Evolutionary conservation across 331 rosid genomes (phyloP).

Genomic region (Quercus tomentella): DNA sequence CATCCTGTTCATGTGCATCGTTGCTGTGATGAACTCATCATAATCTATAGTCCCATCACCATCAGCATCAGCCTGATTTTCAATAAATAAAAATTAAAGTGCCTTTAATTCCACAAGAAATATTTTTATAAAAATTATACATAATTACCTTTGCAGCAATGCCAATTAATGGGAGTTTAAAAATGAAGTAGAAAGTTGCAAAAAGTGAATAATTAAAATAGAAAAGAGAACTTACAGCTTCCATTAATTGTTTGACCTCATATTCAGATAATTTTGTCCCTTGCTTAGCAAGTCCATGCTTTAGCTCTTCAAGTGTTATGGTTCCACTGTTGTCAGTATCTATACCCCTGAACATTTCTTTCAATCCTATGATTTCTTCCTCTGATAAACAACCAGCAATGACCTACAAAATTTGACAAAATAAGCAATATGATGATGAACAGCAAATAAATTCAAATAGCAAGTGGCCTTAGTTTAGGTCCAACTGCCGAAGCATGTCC

Average conservation of each 20-base stretch:
- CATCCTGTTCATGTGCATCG: conserved; percentile 91
- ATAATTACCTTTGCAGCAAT: neutral
- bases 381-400: conserved; percentile 97
- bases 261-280: conserved; percentile 80
- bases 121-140: neutral
- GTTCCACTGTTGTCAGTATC: conserved; percentile 96
- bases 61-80: conserved; percentile 91
- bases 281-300: conserved; percentile 92
- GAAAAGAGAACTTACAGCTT: conserved; percentile 60
- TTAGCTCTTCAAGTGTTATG: conserved; percentile 94
- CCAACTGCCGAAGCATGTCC: too few relatives aligned
- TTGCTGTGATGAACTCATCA: conserved; percentile 96
- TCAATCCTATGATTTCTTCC: conserved; percentile 97
- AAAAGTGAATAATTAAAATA: neutral
- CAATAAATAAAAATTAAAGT: neutral
- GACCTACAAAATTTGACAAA: conserved; percentile 38
- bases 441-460: too few relatives aligned
- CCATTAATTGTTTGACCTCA: conserved; percentile 89
- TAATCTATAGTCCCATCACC: conserved; percentile 93
- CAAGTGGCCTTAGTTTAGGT: too few relatives aligned
- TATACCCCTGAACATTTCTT: conserved; percentile 87
- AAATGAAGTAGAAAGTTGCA: neutral
- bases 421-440: neutral
- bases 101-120: neutral
- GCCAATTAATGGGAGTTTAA: neutral